Base-by-base conservation (phyloP, 345 rosid genomes). In the Trapa bicornis region DNA sequence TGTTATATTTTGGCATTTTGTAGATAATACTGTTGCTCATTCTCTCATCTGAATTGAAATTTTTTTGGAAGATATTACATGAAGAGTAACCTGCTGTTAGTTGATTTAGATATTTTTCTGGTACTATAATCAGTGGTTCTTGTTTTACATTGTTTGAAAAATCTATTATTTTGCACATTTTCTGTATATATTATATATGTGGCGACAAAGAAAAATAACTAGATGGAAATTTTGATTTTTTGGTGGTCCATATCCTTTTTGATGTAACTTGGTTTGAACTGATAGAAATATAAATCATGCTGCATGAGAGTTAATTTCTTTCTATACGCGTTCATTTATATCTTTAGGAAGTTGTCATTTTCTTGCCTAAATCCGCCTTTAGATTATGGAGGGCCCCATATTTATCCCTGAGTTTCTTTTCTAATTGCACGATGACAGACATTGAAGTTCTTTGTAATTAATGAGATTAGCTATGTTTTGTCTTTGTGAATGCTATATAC, bases 101-200 rank as follows among this genome's bases (percentile, higher is more conserved):
- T 50, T 50, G 56, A 50, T n/a, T 50, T 50, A 16, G 29, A 50
- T 50, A 29, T 50, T 17, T 50, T 50, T 5, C 56, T 50, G 11
- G 14, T 66, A 52, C 16, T 56, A 17, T 38, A 22, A 48, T 67
- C 54, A 47, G 22, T 37, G 7, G 22, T 67, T n/a, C 45, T 36
- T 52, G 22, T 12, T 47, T 32, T 32, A 16, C n/a, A 2, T 66
- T 15, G 15, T 66, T 48, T 41, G 10, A 15, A 45, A 3, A 41
- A 36, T 41, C 16, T 56, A 6, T 33, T 77, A 56, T 41, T 41
- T 41, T 78, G 75, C 71, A 67, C 67, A 56, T 70, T 78, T 71
- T 71, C 65, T 37, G 60, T n/a, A n/a, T 54, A 54, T 54, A 54
- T 54, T n/a, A 22, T 54, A 22, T 0, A 22, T 54, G 17, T 54